Evolutionary conservation across 306 rosid genomes (phyloP).

Genomic region (Pyrus communis): DNA sequence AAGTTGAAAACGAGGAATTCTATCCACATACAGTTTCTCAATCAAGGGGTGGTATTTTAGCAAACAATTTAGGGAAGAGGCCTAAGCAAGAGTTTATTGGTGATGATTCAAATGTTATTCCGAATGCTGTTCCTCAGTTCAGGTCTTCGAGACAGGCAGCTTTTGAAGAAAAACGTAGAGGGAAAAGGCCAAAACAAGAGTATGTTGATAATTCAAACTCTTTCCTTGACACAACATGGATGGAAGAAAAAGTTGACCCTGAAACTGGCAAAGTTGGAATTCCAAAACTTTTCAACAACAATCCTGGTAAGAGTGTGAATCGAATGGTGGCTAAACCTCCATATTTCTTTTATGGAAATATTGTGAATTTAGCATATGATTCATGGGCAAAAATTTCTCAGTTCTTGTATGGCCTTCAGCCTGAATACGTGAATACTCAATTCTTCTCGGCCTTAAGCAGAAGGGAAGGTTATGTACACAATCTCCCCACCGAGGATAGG

Average conservation of each 20-base stretch:
- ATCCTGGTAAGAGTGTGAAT: constrained; percentile 34
- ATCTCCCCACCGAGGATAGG: constrained; percentile 76
- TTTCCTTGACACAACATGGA: constrained; percentile 33
- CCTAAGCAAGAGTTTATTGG: constrained; percentile 19
- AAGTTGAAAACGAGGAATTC: constrained; percentile 45
- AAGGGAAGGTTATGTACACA: constrained; percentile 83
- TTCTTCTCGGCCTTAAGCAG: constrained; percentile 68
- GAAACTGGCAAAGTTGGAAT: constrained; percentile 18
- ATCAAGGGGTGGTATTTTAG: background rate
- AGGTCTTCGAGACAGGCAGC: constrained; percentile 7
- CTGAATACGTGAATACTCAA: constrained; percentile 63
- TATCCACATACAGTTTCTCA: constrained; percentile 4
- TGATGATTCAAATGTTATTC: constrained; percentile 9
- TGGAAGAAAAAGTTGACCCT: constrained; percentile 49
- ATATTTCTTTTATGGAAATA: constrained; percentile 74
- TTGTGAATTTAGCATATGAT: constrained; percentile 40
- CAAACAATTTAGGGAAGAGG: constrained; percentile 8
- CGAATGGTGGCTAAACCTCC: constrained; percentile 51
- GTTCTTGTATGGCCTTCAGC: constrained; percentile 61
- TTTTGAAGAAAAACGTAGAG: constrained; percentile 30
- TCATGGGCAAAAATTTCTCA: constrained; percentile 71
- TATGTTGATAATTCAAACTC: constrained; percentile 30
- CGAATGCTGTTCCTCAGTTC: constrained; percentile 28
- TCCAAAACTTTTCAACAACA: constrained; percentile 29
- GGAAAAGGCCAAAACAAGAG: constrained; percentile 63